Base-by-base conservation (phyloP, 768 basidiomycete genomes). In the Stropharia rugosoannulata region DNA sequence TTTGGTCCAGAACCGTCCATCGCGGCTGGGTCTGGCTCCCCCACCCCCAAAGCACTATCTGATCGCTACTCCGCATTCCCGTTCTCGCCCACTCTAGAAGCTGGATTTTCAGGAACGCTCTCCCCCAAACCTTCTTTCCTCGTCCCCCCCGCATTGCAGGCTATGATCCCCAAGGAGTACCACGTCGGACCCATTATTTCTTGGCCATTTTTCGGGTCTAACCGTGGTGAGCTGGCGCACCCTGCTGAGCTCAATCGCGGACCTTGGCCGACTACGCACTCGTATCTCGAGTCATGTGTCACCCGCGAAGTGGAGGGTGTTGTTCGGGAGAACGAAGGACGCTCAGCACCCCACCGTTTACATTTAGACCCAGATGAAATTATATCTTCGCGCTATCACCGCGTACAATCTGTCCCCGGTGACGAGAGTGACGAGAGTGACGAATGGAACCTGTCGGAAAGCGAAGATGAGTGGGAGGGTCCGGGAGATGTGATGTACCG, bases 201-300 rank as follows among this genome's bases (percentile, higher is more conserved):
- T 3, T 94, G 92, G 91, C 88, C 91, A 1, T 94, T 93, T 77
- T 94, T 94, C 66, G 91, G 91, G 44, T 87, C 89, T 4, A 85
- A 87, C 59, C 80, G 92, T 39, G 91, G 91, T 32, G 86, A 89
- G 55, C 78, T 90, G 19, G 60, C 69, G 2, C 87, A 88, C 60
- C 85, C 85, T 3, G 71, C 75, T 18, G 89, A 91, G 60, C 76
- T 93, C 36, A 76, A 90, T 62, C 84, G 91, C n/a, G 90, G 91
- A 2, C 92, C 91, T 0, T 93, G 90, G 88, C 55, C 76, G 2
- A 77, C 79, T 4, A 80, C 84, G 2, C 68, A 72, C 29, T 74
- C 74, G 5, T 94, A 94, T 66, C 71, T 91, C 18, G 65, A 70
- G 4, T 81, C 90, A 0, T 93, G 89, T 65, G 79, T 78, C 2